These are phyloP conservation scores for Ophiostoma tasmaniense DNA, from an alignment of 2,329 filamentous ascomycete genomes.

Conservation along the genomic window DNA sequence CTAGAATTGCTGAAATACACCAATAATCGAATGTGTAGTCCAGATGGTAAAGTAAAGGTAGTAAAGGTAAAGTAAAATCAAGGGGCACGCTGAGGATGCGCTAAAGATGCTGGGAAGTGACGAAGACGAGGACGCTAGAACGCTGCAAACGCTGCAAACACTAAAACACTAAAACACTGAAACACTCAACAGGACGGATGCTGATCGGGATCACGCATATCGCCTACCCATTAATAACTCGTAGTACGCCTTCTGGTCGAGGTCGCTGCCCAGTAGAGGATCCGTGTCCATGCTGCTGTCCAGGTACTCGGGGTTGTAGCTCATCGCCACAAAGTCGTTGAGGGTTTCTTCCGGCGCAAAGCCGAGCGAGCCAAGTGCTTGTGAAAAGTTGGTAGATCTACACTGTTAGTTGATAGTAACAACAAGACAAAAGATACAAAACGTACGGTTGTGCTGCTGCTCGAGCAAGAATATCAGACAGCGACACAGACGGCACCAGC, in stretches of 20 bases:
- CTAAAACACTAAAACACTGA: too few species aligned
- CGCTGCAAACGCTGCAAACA: too few species aligned
- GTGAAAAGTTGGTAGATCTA: constrained; percentile 29
- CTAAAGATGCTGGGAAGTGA: too few species aligned
- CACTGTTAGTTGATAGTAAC: too few species aligned
- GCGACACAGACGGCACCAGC: constrained; percentile 17
- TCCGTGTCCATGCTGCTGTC: constrained; percentile 25
- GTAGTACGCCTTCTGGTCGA: constrained; percentile 32
- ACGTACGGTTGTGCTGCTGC: constrained; percentile 29
- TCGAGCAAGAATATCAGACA: constrained; percentile 31
- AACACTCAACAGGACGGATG: background rate
- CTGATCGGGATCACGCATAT: constrained; percentile 13
- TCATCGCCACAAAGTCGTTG: constrained; percentile 31
- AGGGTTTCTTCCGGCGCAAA: constrained; percentile 32
- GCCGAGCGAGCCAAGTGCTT: constrained; percentile 30
- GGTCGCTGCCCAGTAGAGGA: constrained; percentile 27
- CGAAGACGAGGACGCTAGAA: too few species aligned
- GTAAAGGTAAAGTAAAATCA: too few species aligned
- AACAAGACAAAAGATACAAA: background rate
- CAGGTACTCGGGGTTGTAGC: constrained; percentile 29
- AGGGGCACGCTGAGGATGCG: background rate
- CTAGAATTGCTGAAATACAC: background rate
- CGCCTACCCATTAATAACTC: constrained; percentile 31
- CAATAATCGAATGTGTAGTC: too few species aligned
- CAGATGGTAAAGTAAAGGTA: too few species aligned